Evolutionary conservation across 192 early-diverging fungal species (phyloP), one percentile per base, ranked within the genome.

Genomic region (Coemansia sp.): DNA sequence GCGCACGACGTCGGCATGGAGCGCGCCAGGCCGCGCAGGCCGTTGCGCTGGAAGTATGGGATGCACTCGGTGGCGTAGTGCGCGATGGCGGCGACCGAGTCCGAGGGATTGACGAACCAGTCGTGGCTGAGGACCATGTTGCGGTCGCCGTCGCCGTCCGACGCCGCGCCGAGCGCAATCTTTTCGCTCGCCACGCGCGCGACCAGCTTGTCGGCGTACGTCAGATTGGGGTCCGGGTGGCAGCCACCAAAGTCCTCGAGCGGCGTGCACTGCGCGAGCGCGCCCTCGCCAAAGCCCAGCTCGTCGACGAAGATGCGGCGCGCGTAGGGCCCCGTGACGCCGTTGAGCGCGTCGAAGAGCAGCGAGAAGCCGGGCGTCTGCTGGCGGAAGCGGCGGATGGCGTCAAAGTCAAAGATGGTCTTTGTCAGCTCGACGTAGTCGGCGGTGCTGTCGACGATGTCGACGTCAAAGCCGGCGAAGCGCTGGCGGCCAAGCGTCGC

Each of bases 121-220:
- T 92, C 89, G 72, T 96, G 92, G 71, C 94, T 93, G 73, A 98
- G 93, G 54, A 99, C 93, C 97, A 99, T 98, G 85, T 99, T 98
- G 67, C 93, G 92, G 64, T 95, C 97, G 66, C 97, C 97, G 82
- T 99, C 97, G 65, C 97, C 97, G 79, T 99, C 97, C 0, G 94
- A 97, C 6, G 97, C 97, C 17, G 96, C 97, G 51, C 95, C 97
- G 74, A 99, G 93, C 64, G 86, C 84, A 58, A 95, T 88, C 31
- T 74, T 66, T 65, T 94, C 93, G 82, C 83, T 84, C 66, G 88
- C 87, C 20, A 98, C 95, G 27, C 91, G 88, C 61, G 95, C 93
- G 1, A 98, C 96, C 35, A 99, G 85, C 41, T 92, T 91, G 77
- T 95, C 91, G 17, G 97, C 96, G 76, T 99, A 99, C 10, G 95